Evolutionary conservation across 805 yeast genomes (phyloP).

Genomic region (Lipomyces starkeyi): DNA sequence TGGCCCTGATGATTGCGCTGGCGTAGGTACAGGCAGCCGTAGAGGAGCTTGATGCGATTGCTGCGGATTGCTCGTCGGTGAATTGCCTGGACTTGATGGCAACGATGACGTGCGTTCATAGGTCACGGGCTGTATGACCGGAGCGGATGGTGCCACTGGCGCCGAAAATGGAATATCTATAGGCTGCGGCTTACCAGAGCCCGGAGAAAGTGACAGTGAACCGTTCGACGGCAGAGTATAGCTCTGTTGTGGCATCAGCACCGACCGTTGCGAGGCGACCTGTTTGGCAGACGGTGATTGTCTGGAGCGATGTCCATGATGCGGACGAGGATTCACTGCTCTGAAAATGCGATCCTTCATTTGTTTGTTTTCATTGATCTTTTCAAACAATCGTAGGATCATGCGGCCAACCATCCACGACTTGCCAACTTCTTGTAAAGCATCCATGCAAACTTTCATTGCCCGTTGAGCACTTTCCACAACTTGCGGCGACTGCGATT

Average conservation of each 20-base stretch:
- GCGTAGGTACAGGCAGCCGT: constrained; percentile 7
- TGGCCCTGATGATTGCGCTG: not conserved
- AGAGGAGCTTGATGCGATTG: constrained; percentile 1
- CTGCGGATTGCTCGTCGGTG: not conserved
- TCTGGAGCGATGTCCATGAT: constrained; percentile 4
- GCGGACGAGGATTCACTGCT: constrained; percentile 28
- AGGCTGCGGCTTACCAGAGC: not conserved
- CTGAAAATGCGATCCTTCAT: constrained; percentile 36
- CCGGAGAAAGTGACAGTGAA: not conserved
- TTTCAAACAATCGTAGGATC: constrained; percentile 58
- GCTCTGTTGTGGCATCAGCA: constrained; percentile 13
- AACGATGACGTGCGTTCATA: constrained; percentile 23
- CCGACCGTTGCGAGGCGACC: not conserved
- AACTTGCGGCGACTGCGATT: constrained; percentile 48
- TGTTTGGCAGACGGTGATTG: not conserved
- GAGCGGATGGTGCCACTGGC: constrained; percentile 10
- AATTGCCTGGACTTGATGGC: constrained; percentile 6
- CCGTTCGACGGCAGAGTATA: constrained; percentile 1
- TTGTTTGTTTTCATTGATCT: constrained; percentile 43
- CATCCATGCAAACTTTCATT: constrained; percentile 45
- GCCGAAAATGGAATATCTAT: not conserved
- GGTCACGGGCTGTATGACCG: constrained; percentile 20
- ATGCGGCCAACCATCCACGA: constrained; percentile 60
- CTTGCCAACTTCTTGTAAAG: constrained; percentile 53
- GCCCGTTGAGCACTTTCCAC: constrained; percentile 50